Conservation (phyloP, 208 protist genomes). For the Angomonas deanei region DNA sequence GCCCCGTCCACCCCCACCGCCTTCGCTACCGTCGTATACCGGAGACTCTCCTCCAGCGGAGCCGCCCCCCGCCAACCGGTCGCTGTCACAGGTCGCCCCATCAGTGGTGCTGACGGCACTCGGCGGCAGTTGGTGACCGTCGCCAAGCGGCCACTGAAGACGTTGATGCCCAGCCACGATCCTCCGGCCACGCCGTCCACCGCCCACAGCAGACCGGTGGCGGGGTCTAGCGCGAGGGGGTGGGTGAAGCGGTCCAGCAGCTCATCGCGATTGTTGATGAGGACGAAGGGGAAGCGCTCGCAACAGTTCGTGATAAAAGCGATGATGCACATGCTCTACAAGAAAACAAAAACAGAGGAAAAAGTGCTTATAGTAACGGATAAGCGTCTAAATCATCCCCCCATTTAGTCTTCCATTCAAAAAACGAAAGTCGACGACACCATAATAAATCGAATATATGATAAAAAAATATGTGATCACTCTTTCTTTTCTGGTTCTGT, state of each 20-base stretch:
- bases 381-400: too few species aligned
- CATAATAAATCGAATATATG: neutral
- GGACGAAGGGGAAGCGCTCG: slow-evolving; percentile 46
- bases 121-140: slow-evolving; percentile 57
- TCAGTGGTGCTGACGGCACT: slow-evolving; percentile 30
- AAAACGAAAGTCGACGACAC: neutral
- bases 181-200: slow-evolving; percentile 43
- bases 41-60: slow-evolving; percentile 28
- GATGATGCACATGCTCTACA: slow-evolving; percentile 60
- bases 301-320: slow-evolving; percentile 40
- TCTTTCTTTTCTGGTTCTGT: too few species aligned
- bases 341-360: neutral
- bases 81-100: neutral
- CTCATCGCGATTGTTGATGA: slow-evolving; percentile 65
- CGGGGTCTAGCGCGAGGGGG: slow-evolving; percentile 19
- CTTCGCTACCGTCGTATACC: slow-evolving; percentile 17
- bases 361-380: too few species aligned
- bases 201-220: slow-evolving; percentile 36
- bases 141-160: slow-evolving; percentile 35
- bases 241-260: slow-evolving; percentile 29
- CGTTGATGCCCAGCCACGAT: slow-evolving; percentile 66
- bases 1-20: slow-evolving; percentile 12
- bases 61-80: slow-evolving; percentile 33
- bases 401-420: neutral
- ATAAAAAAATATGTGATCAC: too few species aligned